These are phyloP conservation scores for Alnus glutinosa DNA, from an alignment of 306 rosid species.

Conservation along the genomic window DNA sequence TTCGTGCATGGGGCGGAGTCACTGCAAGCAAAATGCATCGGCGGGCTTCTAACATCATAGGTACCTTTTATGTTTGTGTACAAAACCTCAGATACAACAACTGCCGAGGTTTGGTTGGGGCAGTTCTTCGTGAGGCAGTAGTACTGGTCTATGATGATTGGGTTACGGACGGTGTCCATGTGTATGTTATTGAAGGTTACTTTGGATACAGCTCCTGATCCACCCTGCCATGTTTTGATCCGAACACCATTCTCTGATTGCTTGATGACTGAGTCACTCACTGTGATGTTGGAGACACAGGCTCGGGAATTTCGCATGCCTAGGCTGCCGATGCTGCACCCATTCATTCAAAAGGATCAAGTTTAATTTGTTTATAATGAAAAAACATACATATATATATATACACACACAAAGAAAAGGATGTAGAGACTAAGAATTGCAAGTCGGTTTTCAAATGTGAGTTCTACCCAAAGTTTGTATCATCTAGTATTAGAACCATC, in stretches of 20 bases:
- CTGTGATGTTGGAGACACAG: constrained; percentile 49
- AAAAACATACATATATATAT: neutral
- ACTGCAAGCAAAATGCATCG: constrained; percentile 53
- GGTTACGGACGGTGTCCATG: constrained; percentile 50
- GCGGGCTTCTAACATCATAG: constrained; percentile 51
- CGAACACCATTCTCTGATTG: constrained; percentile 53
- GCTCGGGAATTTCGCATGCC: constrained; percentile 46
- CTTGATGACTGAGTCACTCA: constrained; percentile 41
- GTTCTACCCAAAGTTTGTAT: too few relatives aligned
- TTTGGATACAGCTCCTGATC: constrained; percentile 46
- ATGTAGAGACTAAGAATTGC: neutral
- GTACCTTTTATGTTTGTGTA: constrained; percentile 59
- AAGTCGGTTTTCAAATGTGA: too few relatives aligned
- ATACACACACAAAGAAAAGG: neutral
- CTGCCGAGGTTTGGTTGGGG: constrained; percentile 56
- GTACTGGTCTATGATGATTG: constrained; percentile 62
- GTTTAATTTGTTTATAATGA: neutral
- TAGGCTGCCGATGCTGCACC: constrained; percentile 46
- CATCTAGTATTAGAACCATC: too few relatives aligned
- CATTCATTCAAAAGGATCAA: neutral
- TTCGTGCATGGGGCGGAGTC: constrained; percentile 57
- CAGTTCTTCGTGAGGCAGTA: constrained; percentile 55
- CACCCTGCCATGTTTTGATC: constrained; percentile 67
- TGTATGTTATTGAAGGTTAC: constrained; percentile 35
- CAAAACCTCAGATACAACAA: constrained; percentile 35